Conservation (phyloP, 352 stramenopile genomes). For the Globisporangium canariense region DNA sequence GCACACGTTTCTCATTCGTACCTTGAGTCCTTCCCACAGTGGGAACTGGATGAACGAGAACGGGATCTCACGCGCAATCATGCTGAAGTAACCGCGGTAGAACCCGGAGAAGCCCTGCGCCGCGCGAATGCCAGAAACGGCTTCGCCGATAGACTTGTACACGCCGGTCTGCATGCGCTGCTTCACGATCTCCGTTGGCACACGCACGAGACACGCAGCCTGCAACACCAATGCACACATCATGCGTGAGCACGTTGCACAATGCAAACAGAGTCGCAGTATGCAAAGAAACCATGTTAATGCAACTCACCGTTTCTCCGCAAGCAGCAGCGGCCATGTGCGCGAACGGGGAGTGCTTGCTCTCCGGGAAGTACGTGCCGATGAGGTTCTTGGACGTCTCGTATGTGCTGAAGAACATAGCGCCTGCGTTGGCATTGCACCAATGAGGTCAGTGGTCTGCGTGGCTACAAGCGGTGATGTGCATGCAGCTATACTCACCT, state of each 20-base stretch:
- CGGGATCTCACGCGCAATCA: constrained; percentile 98
- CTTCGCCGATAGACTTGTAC: constrained; percentile 70
- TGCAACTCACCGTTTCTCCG: constrained; percentile 86
- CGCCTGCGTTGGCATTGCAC: constrained; percentile 34
- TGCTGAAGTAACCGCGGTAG: constrained; percentile 97
- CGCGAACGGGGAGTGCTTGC: constrained; percentile 82
- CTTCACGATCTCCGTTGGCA: constrained; percentile 99
- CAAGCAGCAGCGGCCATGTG: constrained; percentile 95
- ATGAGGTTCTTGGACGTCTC: constrained; percentile 87
- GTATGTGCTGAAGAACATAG: constrained; percentile 90
- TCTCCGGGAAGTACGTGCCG: constrained; percentile 41
- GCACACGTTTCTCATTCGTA: constrained; percentile 15
- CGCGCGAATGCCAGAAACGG: constrained; percentile 73
- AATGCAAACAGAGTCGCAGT: too few relatives aligned
- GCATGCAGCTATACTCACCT: constrained; percentile 36
- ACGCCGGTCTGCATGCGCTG: constrained; percentile 97
- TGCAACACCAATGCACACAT: constrained; percentile 16
- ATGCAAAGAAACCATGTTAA: background rate
- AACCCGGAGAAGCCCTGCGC: constrained; percentile 85
- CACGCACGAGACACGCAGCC: constrained; percentile 96
- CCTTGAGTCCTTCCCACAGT: constrained; percentile 97
- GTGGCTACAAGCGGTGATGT: background rate
- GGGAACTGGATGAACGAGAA: constrained; percentile 99
- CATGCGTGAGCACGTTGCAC: background rate
- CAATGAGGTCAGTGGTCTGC: background rate